These are phyloP conservation scores for Phellopilus nigrolimitatus DNA, from an alignment of 1,284 basidiomycete species.

Conservation along the genomic window DNA sequence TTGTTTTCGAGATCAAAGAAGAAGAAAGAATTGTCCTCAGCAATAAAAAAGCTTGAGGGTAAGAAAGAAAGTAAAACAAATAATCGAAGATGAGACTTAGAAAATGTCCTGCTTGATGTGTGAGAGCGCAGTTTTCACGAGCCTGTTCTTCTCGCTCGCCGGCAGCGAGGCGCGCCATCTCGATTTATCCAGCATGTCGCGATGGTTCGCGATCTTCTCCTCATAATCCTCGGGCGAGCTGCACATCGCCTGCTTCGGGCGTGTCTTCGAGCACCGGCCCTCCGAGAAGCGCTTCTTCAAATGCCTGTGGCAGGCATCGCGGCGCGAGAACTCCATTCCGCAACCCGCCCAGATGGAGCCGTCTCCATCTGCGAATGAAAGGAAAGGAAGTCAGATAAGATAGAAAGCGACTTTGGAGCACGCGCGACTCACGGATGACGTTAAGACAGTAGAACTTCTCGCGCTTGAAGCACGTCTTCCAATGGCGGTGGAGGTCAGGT, in stretches of 20 bases:
- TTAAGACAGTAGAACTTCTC: slow-evolving; percentile 11
- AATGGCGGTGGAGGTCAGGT: slow-evolving; percentile 17
- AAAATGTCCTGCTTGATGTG: slow-evolving; percentile 18
- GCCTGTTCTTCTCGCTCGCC: slow-evolving; percentile 11
- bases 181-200: slow-evolving; percentile 1
- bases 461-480: slow-evolving; percentile 11
- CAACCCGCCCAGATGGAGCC: slow-evolving; percentile 15
- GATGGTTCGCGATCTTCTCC: neutral
- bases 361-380: slow-evolving; percentile 9
- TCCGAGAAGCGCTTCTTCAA: slow-evolving; percentile 10
- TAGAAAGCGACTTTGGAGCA: neutral
- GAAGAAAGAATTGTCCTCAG: neutral
- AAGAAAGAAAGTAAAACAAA: neutral
- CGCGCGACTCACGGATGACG: slow-evolving; percentile 12
- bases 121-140: slow-evolving; percentile 4
- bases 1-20: neutral
- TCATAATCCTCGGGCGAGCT: slow-evolving; percentile 1
- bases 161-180: slow-evolving; percentile 9
- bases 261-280: slow-evolving; percentile 8
- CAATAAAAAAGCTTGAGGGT: neutral
- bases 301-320: slow-evolving; percentile 16
- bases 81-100: neutral
- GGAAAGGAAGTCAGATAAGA: neutral
- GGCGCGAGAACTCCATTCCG: slow-evolving; percentile 13
- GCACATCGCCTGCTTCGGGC: neutral